Evolutionary conservation across 1,139 yeast genomes (phyloP).

Genomic region (Suhomyces atakaporum): DNA sequence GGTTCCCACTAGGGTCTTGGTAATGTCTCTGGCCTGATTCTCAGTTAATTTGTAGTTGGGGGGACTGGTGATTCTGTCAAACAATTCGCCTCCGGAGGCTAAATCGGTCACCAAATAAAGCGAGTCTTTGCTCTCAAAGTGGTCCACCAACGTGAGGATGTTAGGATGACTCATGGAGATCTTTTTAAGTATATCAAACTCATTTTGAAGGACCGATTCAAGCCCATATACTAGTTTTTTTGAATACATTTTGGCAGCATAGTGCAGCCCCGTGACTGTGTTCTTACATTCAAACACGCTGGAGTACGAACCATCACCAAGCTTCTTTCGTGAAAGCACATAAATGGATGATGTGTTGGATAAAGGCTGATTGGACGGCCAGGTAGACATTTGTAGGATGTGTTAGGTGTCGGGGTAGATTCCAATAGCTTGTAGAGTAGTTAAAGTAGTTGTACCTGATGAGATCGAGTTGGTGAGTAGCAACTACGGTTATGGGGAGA

Average conservation of each 20-base stretch:
- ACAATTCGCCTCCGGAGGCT: constrained; percentile 72
- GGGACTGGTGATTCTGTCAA: constrained; percentile 56
- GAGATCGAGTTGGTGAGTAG: too few species aligned
- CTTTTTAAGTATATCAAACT: constrained; percentile 54
- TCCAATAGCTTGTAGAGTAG: too few species aligned
- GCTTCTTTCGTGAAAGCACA: constrained; percentile 28
- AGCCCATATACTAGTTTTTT: constrained; percentile 38
- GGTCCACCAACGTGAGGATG: constrained; percentile 64
- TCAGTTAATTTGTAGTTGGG: constrained; percentile 44
- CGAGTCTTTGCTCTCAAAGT: constrained; percentile 64
- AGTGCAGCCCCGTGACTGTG: constrained; percentile 32
- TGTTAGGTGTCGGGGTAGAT: too few species aligned
- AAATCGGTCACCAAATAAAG: constrained; percentile 66
- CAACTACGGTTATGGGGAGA: too few species aligned
- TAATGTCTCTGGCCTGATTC: constrained; percentile 49
- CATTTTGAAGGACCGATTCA: constrained; percentile 49
- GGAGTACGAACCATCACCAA: constrained; percentile 45
- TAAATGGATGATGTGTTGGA: constrained; percentile 30
- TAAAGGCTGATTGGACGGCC: too few species aligned
- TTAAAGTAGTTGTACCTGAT: too few species aligned
- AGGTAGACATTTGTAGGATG: too few species aligned
- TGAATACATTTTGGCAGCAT: constrained; percentile 41
- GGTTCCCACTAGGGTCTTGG: constrained; percentile 31
- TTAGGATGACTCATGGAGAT: constrained; percentile 47
- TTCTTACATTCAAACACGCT: constrained; percentile 43